phyloP scores from a whole-genome alignment of 208 protist genomes.

The Acanthamoeba castellanii region DNA sequence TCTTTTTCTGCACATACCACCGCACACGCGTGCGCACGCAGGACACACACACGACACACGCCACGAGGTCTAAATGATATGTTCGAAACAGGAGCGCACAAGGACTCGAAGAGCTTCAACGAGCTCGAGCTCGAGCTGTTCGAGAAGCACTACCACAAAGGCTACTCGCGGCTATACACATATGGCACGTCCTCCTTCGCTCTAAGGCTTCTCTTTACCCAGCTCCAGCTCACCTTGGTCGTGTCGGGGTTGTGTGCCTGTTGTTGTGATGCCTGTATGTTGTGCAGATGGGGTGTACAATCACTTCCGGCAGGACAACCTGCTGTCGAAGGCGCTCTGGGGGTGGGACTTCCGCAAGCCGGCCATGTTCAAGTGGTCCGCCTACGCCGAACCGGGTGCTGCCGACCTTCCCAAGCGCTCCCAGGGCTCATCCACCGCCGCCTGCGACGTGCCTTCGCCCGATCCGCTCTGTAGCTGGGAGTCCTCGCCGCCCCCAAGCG shows the following conservation, averaged over 20 bases:
- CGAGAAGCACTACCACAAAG: neutral
- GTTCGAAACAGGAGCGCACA: neutral
- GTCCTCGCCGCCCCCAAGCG: no score
- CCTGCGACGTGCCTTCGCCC: neutral
- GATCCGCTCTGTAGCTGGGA: neutral
- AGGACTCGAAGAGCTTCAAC: neutral
- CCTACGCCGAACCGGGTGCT: neutral
- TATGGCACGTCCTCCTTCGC: neutral
- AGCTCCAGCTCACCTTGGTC: neutral
- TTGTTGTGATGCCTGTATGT: no score
- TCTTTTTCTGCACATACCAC: neutral
- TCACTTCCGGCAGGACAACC: slow-evolving; percentile 33
- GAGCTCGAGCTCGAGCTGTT: neutral
- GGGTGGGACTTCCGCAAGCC: neutral
- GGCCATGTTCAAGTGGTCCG: neutral
- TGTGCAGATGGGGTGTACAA: slow-evolving; percentile 5
- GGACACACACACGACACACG: no score
- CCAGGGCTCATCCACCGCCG: neutral
- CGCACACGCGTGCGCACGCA: neutral
- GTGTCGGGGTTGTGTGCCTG: neutral
- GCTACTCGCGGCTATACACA: neutral
- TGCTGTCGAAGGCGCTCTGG: slow-evolving; percentile 41
- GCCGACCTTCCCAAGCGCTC: neutral
- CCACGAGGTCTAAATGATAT: neutral
- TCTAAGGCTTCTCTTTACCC: neutral